Conservation (phyloP, 2,329 filamentous ascomycete genomes). For the Scopulariopsis brevicaulis region DNA sequence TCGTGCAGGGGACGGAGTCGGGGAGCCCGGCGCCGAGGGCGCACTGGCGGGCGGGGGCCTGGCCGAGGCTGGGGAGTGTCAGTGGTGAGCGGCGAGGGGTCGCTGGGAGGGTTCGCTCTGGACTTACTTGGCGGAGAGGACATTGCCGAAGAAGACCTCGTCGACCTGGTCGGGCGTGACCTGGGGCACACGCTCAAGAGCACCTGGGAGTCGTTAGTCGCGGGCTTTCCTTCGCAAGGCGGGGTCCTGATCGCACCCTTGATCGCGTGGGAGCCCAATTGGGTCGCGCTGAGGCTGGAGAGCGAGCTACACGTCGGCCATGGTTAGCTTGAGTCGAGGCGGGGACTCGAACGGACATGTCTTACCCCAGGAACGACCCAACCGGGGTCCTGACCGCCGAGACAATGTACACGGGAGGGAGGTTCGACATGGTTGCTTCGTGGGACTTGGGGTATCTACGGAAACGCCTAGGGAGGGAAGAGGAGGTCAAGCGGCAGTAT, state of each 20-base stretch:
- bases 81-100: background rate
- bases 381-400: slow-evolving; percentile 83
- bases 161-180: slow-evolving; percentile 85
- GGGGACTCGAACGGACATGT: background rate
- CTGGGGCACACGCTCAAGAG: slow-evolving; percentile 73
- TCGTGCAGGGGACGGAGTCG: slow-evolving; percentile 73
- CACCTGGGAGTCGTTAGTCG: slow-evolving; percentile 32
- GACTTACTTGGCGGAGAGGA: slow-evolving; percentile 82
- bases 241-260: slow-evolving; percentile 51
- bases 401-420: slow-evolving; percentile 91
- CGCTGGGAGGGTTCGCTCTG: background rate
- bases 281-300: slow-evolving; percentile 72
- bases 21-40: slow-evolving; percentile 79
- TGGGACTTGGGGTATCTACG: slow-evolving; percentile 2
- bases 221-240: background rate
- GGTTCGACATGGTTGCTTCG: slow-evolving; percentile 54
- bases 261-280: slow-evolving; percentile 85
- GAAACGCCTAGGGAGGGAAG: slow-evolving; percentile 6
- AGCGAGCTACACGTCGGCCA: slow-evolving; percentile 51
- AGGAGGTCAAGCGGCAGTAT: slow-evolving; percentile 3
- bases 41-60: slow-evolving; percentile 93
- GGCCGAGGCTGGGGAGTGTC: slow-evolving; percentile 57
- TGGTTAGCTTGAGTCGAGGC: background rate
- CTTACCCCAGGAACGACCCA: slow-evolving; percentile 85
- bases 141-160: slow-evolving; percentile 97